Evolutionary conservation across 257 asterid species (phyloP).

Genomic region (Petrea volubilis): DNA sequence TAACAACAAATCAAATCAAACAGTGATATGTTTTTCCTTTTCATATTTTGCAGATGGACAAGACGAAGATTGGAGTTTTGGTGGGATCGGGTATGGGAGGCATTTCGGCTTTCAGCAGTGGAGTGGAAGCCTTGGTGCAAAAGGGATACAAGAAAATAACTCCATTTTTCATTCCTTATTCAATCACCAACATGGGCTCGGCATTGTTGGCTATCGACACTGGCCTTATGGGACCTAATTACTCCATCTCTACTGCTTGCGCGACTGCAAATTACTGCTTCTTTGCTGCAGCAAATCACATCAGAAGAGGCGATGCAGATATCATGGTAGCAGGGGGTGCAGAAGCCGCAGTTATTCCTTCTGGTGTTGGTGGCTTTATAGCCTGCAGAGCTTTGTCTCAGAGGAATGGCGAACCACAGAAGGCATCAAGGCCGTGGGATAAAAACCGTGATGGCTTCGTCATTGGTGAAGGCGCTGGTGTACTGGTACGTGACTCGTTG

Average conservation of each 20-base stretch:
- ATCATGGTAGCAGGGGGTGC: slow-evolving; percentile 50
- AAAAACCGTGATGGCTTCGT: slow-evolving; percentile 70
- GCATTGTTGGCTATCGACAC: slow-evolving; percentile 44
- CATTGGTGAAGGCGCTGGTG: slow-evolving; percentile 73
- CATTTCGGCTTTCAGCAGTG: slow-evolving; percentile 38
- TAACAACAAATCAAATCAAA: background rate
- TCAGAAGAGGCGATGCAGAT: slow-evolving; percentile 48
- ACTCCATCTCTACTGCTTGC: slow-evolving; percentile 49
- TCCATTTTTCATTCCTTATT: slow-evolving; percentile 50
- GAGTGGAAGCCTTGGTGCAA: slow-evolving; percentile 37
- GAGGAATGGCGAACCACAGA: slow-evolving; percentile 37
- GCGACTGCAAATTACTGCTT: slow-evolving; percentile 56
- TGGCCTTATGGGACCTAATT: slow-evolving; percentile 51
- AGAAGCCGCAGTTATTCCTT: slow-evolving; percentile 31
- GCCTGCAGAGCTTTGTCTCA: slow-evolving; percentile 55
- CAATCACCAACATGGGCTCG: slow-evolving; percentile 52
- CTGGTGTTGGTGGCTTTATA: slow-evolving; percentile 47
- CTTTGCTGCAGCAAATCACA: slow-evolving; percentile 44
- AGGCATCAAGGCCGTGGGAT: slow-evolving; percentile 85
- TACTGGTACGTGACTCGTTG: slow-evolving; percentile 42
- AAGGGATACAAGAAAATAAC: slow-evolving; percentile 49
- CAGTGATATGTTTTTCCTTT: background rate
- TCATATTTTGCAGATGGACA: slow-evolving; percentile 37
- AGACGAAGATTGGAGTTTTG: slow-evolving; percentile 38
- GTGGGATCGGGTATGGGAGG: slow-evolving; percentile 56